Conservation (phyloP, 2,329 filamentous ascomycete genomes). For the Fusarium robinianum region DNA sequence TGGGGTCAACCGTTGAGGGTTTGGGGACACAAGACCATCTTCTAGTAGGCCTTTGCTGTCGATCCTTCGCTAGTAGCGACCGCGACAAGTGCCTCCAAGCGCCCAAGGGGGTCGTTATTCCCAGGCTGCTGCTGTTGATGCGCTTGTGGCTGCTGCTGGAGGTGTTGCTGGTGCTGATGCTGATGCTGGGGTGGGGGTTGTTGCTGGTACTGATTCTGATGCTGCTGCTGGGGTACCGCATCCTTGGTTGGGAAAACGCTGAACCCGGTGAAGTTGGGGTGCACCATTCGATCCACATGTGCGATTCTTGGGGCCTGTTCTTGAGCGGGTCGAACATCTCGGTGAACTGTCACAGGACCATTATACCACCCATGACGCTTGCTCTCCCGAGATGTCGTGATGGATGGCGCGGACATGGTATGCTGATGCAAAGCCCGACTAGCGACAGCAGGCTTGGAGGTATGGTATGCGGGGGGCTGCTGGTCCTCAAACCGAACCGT, state of each 20-base stretch:
- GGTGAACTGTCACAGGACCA: slow-evolving; percentile 48
- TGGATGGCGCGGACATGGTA: slow-evolving; percentile 62
- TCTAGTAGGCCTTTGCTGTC: slow-evolving; percentile 48
- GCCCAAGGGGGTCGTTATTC: slow-evolving; percentile 42
- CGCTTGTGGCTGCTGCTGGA: slow-evolving; percentile 37
- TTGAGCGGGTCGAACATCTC: slow-evolving; percentile 40
- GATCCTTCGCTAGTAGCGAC: slow-evolving; percentile 51
- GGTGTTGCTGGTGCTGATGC: too few relatives aligned
- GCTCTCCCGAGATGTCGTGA: slow-evolving; percentile 60
- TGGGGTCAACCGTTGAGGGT: background rate
- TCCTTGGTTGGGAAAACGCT: slow-evolving; percentile 53
- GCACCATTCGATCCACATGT: slow-evolving; percentile 60
- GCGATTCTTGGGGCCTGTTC: slow-evolving; percentile 43
- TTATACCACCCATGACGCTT: slow-evolving; percentile 78
- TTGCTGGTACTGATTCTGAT: slow-evolving; percentile 15
- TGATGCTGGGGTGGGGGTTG: slow-evolving; percentile 1
- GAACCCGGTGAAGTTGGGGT: slow-evolving; percentile 60
- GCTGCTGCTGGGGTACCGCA: slow-evolving; percentile 34
- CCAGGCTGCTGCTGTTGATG: slow-evolving; percentile 38
- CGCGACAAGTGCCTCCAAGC: slow-evolving; percentile 50
- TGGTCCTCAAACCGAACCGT: slow-evolving; percentile 61
- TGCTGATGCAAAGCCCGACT: slow-evolving; percentile 55
- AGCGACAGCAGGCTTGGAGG: slow-evolving; percentile 34
- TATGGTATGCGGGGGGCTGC: slow-evolving; percentile 43
- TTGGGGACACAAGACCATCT: background rate